Evolutionary conservation across 2,329 filamentous ascomycete species (phyloP).

Genomic region (Claviceps sp.): DNA sequence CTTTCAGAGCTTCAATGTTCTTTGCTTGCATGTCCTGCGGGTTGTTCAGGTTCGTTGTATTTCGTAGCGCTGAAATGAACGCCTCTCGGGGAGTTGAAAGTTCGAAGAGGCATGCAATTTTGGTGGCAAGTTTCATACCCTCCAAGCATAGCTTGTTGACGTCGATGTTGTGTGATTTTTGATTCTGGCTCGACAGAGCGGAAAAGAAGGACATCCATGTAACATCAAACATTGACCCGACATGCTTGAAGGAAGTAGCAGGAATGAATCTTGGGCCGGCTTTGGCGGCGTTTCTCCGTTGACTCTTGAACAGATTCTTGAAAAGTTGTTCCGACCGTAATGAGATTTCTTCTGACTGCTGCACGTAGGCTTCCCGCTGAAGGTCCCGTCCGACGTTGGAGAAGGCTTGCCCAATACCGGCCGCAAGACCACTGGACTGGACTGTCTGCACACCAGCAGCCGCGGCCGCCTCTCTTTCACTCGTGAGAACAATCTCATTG

Average conservation of each 20-base stretch:
- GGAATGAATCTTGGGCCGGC: slow-evolving; percentile 67
- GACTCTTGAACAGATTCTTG: slow-evolving; percentile 81
- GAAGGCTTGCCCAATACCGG: slow-evolving; percentile 75
- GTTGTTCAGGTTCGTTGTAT: slow-evolving; percentile 92
- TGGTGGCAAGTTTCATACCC: slow-evolving; percentile 85
- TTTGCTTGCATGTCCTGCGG: slow-evolving; percentile 90
- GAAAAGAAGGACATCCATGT: slow-evolving; percentile 99
- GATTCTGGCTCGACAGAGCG: slow-evolving; percentile 81
- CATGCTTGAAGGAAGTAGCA: slow-evolving; percentile 85
- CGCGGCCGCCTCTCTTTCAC: slow-evolving; percentile 79
- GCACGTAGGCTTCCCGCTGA: slow-evolving; percentile 82
- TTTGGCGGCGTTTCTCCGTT: slow-evolving; percentile 65
- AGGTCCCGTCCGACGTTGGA: slow-evolving; percentile 86
- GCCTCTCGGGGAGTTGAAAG: slow-evolving; percentile 86
- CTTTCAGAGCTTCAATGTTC: slow-evolving; percentile 89
- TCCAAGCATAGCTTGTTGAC: slow-evolving; percentile 88
- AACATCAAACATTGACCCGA: slow-evolving; percentile 96
- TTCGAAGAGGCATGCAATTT: slow-evolving; percentile 87
- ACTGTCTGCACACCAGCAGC: slow-evolving; percentile 52
- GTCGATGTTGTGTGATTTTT: slow-evolving; percentile 85
- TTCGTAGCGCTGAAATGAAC: slow-evolving; percentile 84
- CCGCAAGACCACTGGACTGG: slow-evolving; percentile 53
- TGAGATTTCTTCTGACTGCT: slow-evolving; percentile 88
- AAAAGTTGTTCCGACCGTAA: slow-evolving; percentile 68
- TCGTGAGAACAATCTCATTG: slow-evolving; percentile 90